Percentiles rank a stretch among this genome's conserved stretches.
phyloP scores from a whole-genome alignment of 2,329 filamentous ascomycete species.

The Westerdykella ornata region DNA sequence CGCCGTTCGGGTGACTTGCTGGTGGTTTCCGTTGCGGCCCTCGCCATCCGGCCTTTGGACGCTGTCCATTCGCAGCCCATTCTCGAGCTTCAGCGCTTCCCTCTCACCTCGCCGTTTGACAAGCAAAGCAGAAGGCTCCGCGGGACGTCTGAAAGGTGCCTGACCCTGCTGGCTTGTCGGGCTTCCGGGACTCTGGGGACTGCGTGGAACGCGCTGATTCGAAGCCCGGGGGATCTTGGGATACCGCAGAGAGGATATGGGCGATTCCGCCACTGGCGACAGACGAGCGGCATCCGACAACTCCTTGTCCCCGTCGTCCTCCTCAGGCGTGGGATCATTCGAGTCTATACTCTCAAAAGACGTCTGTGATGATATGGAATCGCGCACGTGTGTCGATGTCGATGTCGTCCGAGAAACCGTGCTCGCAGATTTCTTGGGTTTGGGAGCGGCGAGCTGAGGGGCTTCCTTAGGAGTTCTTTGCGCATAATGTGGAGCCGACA shows the following conservation, averaged over 20 bases:
- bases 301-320: constrained; percentile 36
- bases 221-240: constrained; percentile 44
- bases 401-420: constrained; percentile 25
- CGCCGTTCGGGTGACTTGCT: constrained; percentile 19
- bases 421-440: constrained; percentile 23
- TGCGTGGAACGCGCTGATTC: constrained; percentile 42
- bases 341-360: constrained; percentile 43
- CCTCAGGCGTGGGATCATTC: constrained; percentile 44
- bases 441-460: constrained; percentile 15
- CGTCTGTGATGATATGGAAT: constrained; percentile 36
- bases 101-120: constrained; percentile 33
- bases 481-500: background rate
- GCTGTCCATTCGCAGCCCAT: constrained; percentile 27
- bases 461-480: constrained; percentile 10
- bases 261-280: constrained; percentile 40
- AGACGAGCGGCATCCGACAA: constrained; percentile 26
- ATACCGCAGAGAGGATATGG: constrained; percentile 42
- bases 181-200: constrained; percentile 21
- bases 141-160: constrained; percentile 1
- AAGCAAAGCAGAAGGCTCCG: constrained; percentile 26
- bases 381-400: constrained; percentile 25
- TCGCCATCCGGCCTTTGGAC: constrained; percentile 8
- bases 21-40: constrained; percentile 4
- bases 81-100: constrained; percentile 33
- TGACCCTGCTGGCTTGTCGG: constrained; percentile 8